phyloP scores from a whole-genome alignment of 2,329 filamentous ascomycete genomes.

The Trichoderma sp. region DNA sequence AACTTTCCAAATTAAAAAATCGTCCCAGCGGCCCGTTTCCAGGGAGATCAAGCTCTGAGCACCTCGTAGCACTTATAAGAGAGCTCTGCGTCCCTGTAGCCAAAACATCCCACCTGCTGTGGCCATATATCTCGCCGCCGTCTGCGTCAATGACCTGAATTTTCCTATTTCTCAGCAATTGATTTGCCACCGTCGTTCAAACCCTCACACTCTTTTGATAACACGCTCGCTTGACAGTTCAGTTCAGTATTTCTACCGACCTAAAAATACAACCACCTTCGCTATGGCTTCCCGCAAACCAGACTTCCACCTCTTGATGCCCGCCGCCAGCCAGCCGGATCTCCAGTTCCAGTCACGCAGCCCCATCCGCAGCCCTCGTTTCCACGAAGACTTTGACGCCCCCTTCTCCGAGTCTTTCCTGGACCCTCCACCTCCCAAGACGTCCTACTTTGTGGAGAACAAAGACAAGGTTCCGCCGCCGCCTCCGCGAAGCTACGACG shows the following conservation, averaged over 20 bases:
- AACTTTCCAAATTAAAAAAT: neutral
- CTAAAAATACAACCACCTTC: neutral
- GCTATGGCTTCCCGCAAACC: conserved; percentile 36
- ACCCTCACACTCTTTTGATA: conserved; percentile 7
- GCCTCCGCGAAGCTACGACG: conserved; percentile 26
- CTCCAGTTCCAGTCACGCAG: conserved; percentile 23
- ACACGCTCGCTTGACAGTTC: conserved; percentile 4
- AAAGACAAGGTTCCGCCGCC: conserved; percentile 32
- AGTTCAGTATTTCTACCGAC: neutral
- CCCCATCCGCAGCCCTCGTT: conserved; percentile 38
- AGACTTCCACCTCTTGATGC: conserved; percentile 35
- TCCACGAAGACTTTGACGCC: conserved; percentile 43
- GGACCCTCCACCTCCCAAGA: conserved; percentile 37
- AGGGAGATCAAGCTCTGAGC: conserved; percentile 9
- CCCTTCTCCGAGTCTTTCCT: conserved; percentile 42
- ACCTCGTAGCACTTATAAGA: neutral
- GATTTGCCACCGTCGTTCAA: neutral
- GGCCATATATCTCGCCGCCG: neutral
- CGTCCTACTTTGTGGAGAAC: conserved; percentile 33
- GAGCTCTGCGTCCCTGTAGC: conserved; percentile 4
- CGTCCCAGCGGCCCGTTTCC: neutral
- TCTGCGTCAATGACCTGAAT: conserved; percentile 16
- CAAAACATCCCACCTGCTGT: conserved; percentile 1
- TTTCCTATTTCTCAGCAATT: neutral
- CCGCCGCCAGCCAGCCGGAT: conserved; percentile 27